Evolutionary conservation across 2,329 filamentous ascomycete species (phyloP).

Genomic region (Tolypocladium paradoxum): DNA sequence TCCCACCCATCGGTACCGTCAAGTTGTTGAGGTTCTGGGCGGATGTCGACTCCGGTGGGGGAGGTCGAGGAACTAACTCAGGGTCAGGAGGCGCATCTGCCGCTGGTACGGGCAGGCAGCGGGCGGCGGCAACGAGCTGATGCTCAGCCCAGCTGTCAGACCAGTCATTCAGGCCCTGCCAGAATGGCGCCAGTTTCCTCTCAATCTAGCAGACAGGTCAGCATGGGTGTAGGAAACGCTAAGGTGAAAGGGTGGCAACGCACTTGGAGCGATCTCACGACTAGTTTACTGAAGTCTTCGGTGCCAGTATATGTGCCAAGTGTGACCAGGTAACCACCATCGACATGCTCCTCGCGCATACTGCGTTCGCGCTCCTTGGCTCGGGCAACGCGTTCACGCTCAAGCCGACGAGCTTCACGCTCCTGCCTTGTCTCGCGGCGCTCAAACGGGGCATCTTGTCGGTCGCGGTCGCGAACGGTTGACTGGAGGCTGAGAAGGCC

Average conservation of each 20-base stretch:
- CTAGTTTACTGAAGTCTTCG: constrained; percentile 85
- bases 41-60: constrained; percentile 36
- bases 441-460: constrained; percentile 36
- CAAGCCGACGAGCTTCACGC: constrained; percentile 73
- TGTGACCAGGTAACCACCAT: constrained; percentile 90
- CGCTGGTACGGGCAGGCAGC: constrained; percentile 72
- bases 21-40: constrained; percentile 54
- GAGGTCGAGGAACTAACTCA: constrained; percentile 38
- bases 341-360: constrained; percentile 82
- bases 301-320: constrained; percentile 84
- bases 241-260: constrained; percentile 9
- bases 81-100: constrained; percentile 75
- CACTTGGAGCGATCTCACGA: constrained; percentile 87
- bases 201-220: constrained; percentile 57
- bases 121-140: constrained; percentile 84
- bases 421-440: constrained; percentile 86
- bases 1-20: constrained; percentile 67
- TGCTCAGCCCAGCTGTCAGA: constrained; percentile 84
- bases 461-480: constrained; percentile 25
- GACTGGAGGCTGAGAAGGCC: constrained; percentile 32
- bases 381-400: constrained; percentile 66
- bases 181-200: constrained; percentile 84
- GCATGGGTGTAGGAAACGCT: neutral
- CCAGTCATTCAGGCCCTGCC: constrained; percentile 86
- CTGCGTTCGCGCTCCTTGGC: constrained; percentile 82